Base-by-base conservation (phyloP, 208 protist species). In the Angomonas ambiguus region DNA sequence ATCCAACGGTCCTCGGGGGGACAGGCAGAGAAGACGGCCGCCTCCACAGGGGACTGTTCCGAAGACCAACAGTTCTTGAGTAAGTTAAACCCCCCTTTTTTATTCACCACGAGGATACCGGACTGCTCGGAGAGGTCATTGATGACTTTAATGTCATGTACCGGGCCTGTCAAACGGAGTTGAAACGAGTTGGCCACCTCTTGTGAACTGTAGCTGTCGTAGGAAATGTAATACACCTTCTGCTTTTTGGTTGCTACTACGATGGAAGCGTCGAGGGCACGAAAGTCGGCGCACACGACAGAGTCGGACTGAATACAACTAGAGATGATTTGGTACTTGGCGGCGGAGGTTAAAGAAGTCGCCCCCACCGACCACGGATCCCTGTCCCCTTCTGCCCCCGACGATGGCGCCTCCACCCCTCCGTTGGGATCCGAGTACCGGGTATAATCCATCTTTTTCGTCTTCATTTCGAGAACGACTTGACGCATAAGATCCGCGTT, bases 61-160 rank as follows among this genome's bases (percentile, higher is more conserved):
- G 69, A 67, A 41, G 77, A 72, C 83, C 79, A 87, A 64, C 79
- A 88, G 51, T 72, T 73, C 75, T 83, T 88, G 57, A 95, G 63
- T 20, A 93, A 71, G 56, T 71, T 87, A 66, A 93, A 93, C 48
- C 79, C 79, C 20, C 90, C 90, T 0, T 73, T 76, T 59, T 87
- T 87, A 64, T 83, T 82, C n/a, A 93, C 77, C 32, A 93, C 51
- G 38, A 95, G 74, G 31, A 95, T 67, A 4, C 90, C 87, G 13
- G 84, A 82, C 59, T 93, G 82, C 74, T 92, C 85, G 8, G 90
- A 89, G 18, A 93, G 72, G 63, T 95, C 90, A 67, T 95, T 95
- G 63, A 95, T 83, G 1, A 95, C 72, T 42, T 77, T 67, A 16
- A 92, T 55, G 72, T 88, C 79, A 60, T 91, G 85, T 51, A 95